These are phyloP conservation scores for Immersiporthe knoxdaviesiana DNA, from an alignment of 2,329 filamentous ascomycete genomes.

Conservation along the genomic window DNA sequence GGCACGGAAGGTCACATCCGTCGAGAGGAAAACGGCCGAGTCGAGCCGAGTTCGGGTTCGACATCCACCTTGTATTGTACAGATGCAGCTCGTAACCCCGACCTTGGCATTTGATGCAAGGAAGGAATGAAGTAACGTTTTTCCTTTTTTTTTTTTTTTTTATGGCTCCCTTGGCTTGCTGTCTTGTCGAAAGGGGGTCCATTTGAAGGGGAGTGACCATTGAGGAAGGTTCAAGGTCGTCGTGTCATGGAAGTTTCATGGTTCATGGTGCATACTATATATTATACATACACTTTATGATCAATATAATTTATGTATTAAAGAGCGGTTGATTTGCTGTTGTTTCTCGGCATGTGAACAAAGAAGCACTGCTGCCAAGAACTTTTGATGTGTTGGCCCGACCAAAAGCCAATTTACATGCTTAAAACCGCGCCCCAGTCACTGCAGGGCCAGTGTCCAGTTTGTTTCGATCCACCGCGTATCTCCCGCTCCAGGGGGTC, in stretches of 20 bases:
- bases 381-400: too few species aligned
- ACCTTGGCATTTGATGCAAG: not conserved
- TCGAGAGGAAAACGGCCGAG: not conserved
- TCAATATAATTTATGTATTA: not conserved
- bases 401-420: conserved; percentile 12
- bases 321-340: too few species aligned
- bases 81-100: not conserved
- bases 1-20: conserved; percentile 7
- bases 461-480: not conserved
- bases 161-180: not conserved
- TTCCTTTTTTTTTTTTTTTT: not conserved
- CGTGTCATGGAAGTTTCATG: not conserved
- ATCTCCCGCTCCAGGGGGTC: not conserved
- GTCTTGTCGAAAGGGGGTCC: not conserved
- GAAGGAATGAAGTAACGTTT: not conserved
- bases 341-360: not conserved
- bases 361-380: too few species aligned
- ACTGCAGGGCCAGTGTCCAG: not conserved
- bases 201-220: not conserved
- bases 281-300: not conserved
- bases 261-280: not conserved
- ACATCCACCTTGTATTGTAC: not conserved
- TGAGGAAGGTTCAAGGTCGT: not conserved
- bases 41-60: conserved; percentile 1
- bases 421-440: conserved; percentile 15